Base-by-base conservation (phyloP, 2,329 filamentous ascomycete genomes). In the Aspergillus jensenii region DNA sequence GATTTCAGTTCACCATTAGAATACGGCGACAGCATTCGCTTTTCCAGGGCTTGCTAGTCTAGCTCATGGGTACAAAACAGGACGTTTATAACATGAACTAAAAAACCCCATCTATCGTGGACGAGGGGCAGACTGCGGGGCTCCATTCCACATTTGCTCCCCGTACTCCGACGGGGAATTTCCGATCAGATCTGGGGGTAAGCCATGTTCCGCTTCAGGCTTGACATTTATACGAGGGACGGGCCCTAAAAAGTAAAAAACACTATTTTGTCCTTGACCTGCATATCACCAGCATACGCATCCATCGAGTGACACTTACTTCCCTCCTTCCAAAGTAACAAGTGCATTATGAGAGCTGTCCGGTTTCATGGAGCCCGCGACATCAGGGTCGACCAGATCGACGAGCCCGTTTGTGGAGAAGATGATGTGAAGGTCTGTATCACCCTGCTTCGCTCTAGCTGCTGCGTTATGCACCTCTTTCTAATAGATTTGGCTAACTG, bases 351-450 rank as follows among this genome's bases (percentile, higher is more conserved):
- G 73, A 67, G 70, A 59, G 72, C 74, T 9, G 67, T 74, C 43
- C 69, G 74, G 7, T 76, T 72, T 61, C 70, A 76, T 56, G 74
- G 70, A 25, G 59, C 62, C 39, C 63, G 66, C 12, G 74, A 76
- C 59, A 62, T 75, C 55, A 70, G 74, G 11, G 54, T 76, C 23
- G 71, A 74, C 35, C 65, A 74, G 52, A 64, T 76, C 14, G 63
- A 70, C 21, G 73, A 74, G 57, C 71, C 71, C 1, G 41, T 61
- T 44, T 81, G 82, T 55, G 74, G 77, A 5, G 70, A 78, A 8
- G 81, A 81, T 2, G 80, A 87, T 68, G 77, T 88, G 62, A 75
- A 75, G 63, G 66, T 68, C 50, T 52, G 50, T 46, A 33, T 7
- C 19, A 6, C 27, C 6, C 12, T n/a, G 17, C 8, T 31, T 25